Evolutionary conservation across 805 yeast genomes (phyloP).

Genomic region (Cyberlindnera misumaiensis): DNA sequence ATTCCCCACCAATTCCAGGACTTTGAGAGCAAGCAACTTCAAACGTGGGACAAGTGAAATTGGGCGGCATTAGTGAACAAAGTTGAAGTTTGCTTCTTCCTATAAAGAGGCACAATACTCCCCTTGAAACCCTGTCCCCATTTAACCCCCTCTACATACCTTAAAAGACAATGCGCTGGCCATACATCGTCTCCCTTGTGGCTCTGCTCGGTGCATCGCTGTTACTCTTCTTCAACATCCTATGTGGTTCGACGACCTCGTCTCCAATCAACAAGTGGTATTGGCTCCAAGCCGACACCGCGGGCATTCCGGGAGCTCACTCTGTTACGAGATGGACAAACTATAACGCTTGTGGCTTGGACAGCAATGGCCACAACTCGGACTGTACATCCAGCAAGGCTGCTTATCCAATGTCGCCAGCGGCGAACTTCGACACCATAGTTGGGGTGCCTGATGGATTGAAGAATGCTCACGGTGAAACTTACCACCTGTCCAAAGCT

Average conservation of each 20-base stretch:
- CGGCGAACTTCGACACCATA: slow-evolving; percentile 56
- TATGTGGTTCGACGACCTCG: slow-evolving; percentile 53
- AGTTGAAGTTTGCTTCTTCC: no score
- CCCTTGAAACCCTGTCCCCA: no score
- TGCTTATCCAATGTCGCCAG: slow-evolving; percentile 84
- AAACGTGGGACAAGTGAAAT: no score
- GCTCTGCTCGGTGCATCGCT: slow-evolving; percentile 41
- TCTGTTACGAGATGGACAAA: slow-evolving; percentile 68
- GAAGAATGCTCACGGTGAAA: slow-evolving; percentile 38
- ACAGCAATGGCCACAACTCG: slow-evolving; percentile 34
- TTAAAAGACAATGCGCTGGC: slow-evolving; percentile 25
- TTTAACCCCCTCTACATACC: no score
- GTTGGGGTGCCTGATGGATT: slow-evolving; percentile 50
- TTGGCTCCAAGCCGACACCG: slow-evolving; percentile 76
- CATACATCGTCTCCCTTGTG: slow-evolving; percentile 24
- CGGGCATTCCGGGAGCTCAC: slow-evolving; percentile 33
- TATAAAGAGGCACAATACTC: no score
- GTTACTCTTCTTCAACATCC: slow-evolving; percentile 53
- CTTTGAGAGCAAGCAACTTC: no score
- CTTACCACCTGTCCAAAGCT: slow-evolving; percentile 62
- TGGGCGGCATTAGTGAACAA: no score
- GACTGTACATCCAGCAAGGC: slow-evolving; percentile 53
- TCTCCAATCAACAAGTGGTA: slow-evolving; percentile 60
- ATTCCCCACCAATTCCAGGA: no score
- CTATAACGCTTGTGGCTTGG: slow-evolving; percentile 53